These are phyloP conservation scores for Xylaria flabelliformis DNA, from an alignment of 495 filamentous ascomycete genomes.

Conservation along the genomic window DNA sequence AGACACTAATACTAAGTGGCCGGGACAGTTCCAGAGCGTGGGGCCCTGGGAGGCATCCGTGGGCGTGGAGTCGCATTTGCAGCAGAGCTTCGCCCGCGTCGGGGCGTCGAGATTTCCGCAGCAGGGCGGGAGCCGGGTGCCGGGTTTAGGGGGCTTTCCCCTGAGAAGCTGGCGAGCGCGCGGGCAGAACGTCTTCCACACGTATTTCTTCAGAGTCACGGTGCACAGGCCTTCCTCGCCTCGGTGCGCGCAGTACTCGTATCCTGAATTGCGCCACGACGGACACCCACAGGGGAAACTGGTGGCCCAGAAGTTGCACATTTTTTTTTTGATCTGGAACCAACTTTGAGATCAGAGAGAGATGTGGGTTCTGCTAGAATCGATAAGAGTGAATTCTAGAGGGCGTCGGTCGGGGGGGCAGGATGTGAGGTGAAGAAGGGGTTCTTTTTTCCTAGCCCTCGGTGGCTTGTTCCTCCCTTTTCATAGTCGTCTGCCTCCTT, in stretches of 20 bases:
- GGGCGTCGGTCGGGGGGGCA: not conserved
- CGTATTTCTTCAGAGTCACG: not conserved
- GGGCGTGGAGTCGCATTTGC: slow-evolving; percentile 5
- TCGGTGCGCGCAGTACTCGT: not conserved
- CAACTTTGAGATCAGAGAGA: not conserved
- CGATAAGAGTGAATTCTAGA: not conserved
- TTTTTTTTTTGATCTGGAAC: no score
- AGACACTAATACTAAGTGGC: not conserved
- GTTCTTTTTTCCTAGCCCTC: not conserved
- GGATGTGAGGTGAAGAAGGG: not conserved
- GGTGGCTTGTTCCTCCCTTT: not conserved
- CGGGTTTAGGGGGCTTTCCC: not conserved
- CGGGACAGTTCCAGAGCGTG: not conserved
- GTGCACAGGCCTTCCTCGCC: not conserved
- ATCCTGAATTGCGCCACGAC: not conserved
- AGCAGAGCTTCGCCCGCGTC: not conserved
- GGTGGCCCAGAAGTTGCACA: slow-evolving; percentile 10
- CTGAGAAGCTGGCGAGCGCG: not conserved
- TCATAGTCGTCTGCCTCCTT: not conserved
- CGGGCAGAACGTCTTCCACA: slow-evolving; percentile 9
- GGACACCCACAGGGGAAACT: not conserved
- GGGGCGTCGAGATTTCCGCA: not conserved
- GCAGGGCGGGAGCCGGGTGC: not conserved
- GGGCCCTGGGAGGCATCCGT: not conserved
- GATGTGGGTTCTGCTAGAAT: not conserved